phyloP scores from a whole-genome alignment of 2,329 filamentous ascomycete genomes.

The Cordyceps pruinosa region DNA sequence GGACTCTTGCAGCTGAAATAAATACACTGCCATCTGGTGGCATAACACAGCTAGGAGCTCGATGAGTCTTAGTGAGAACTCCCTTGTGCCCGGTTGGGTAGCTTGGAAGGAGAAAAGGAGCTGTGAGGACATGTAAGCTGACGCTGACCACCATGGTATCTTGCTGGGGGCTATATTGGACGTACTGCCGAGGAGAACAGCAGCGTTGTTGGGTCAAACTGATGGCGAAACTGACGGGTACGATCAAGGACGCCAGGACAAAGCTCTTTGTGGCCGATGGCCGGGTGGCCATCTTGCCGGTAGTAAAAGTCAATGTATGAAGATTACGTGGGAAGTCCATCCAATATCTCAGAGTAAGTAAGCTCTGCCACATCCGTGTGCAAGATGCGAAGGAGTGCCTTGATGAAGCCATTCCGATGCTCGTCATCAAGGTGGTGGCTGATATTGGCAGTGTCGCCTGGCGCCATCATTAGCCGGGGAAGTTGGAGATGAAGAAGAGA shows the following conservation, averaged over 20 bases:
- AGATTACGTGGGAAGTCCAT: background rate
- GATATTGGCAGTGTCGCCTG: background rate
- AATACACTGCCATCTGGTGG: background rate
- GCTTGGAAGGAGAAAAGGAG: background rate
- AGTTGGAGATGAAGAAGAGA: background rate
- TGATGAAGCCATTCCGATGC: background rate
- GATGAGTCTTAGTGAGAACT: background rate
- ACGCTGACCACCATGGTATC: background rate
- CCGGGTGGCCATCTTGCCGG: background rate
- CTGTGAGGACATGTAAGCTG: background rate
- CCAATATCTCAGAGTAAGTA: background rate
- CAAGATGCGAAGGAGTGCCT: background rate
- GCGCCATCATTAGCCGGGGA: background rate
- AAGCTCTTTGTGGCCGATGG: background rate
- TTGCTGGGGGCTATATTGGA: background rate
- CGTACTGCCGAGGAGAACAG: background rate
- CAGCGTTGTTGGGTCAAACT: background rate
- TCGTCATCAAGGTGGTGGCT: background rate
- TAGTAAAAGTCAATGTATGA: background rate
- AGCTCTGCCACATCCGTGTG: background rate
- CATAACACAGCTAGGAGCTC: background rate
- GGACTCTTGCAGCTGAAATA: background rate
- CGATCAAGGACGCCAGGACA: background rate
- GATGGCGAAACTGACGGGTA: background rate
- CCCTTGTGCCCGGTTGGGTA: background rate